phyloP scores from a whole-genome alignment of 2,329 filamentous ascomycete species.

The Apiospora phragmitis region DNA sequence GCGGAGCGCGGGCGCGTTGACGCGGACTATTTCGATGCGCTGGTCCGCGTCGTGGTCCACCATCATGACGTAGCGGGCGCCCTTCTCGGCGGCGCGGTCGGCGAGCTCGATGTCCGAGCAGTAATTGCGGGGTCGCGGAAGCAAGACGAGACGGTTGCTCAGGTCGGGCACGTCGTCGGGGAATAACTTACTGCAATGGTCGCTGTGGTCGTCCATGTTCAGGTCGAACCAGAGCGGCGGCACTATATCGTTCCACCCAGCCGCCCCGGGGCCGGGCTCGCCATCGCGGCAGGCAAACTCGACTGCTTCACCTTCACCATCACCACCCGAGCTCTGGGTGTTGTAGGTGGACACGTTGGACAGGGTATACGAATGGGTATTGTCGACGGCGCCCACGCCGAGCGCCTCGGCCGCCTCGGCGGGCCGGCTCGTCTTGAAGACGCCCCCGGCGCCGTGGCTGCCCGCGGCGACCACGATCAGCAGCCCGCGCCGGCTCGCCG shows the following conservation, averaged over 20 bases:
- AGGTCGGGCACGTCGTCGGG: not conserved
- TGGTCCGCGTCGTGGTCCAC: not conserved
- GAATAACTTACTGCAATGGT: not conserved
- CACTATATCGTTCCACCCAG: not conserved
- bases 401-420: conserved; percentile 27
- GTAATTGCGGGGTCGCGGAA: not conserved
- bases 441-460: conserved; percentile 25
- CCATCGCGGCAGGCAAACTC: not conserved
- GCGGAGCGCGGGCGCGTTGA: not conserved
- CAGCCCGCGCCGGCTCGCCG: not conserved
- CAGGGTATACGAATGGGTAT: conserved; percentile 11
- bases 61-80: not conserved
- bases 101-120: not conserved
- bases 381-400: conserved; percentile 26
- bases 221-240: not conserved
- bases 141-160: not conserved
- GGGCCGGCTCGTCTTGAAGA: conserved; percentile 25
- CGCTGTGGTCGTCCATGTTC: not conserved
- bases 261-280: not conserved
- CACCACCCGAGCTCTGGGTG: not conserved
- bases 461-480: conserved; percentile 28
- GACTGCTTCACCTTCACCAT: not conserved
- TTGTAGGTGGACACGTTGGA: not conserved
- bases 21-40: not conserved
- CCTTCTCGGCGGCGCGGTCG: not conserved